Conservation (phyloP, 2,329 filamentous ascomycete species). For the Arachnomyces sp. region DNA sequence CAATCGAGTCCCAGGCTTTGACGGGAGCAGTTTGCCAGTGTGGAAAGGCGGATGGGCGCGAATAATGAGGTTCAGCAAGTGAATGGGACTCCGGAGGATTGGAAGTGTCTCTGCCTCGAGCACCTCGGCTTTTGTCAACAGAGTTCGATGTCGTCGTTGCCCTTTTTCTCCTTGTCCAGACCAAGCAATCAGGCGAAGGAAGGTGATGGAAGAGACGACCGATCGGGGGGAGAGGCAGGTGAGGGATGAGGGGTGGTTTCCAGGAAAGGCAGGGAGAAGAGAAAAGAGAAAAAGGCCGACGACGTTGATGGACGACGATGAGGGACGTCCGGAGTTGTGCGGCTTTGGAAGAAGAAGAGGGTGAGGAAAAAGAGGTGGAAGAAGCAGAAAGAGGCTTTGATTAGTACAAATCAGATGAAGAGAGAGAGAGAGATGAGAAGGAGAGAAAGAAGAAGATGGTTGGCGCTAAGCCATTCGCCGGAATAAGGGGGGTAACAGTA, state of each 20-base stretch:
- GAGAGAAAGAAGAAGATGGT: conserved; percentile 2
- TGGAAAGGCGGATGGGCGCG: background rate
- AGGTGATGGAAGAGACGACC: no score
- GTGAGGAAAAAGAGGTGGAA: conserved; percentile 1
- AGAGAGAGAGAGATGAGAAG: conserved; percentile 1
- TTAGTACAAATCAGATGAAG: no score
- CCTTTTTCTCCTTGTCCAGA: background rate
- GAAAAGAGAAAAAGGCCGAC: conserved; percentile 3
- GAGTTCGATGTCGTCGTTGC: background rate
- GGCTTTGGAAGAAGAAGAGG: conserved; percentile 7
- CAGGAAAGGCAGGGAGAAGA: conserved; percentile 5
- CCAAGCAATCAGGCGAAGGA: no score
- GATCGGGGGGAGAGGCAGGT: conserved; percentile 8
- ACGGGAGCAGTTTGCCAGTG: no score
- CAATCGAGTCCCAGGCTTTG: conserved; percentile 11
- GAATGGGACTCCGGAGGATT: background rate
- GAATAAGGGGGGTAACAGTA: no score
- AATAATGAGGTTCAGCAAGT: background rate
- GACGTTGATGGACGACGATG: no score
- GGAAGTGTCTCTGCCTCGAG: background rate
- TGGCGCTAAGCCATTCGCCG: no score
- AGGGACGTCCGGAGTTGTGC: no score
- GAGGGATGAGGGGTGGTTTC: conserved; percentile 8
- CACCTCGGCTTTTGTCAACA: background rate
- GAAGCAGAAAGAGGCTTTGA: conserved; percentile 3